A percentile compares a stretch with the other conserved stretches of the same genome.
Evolutionary conservation across 2,329 filamentous ascomycete genomes (phyloP).

Genomic region (Aspergillus brasiliensis): DNA sequence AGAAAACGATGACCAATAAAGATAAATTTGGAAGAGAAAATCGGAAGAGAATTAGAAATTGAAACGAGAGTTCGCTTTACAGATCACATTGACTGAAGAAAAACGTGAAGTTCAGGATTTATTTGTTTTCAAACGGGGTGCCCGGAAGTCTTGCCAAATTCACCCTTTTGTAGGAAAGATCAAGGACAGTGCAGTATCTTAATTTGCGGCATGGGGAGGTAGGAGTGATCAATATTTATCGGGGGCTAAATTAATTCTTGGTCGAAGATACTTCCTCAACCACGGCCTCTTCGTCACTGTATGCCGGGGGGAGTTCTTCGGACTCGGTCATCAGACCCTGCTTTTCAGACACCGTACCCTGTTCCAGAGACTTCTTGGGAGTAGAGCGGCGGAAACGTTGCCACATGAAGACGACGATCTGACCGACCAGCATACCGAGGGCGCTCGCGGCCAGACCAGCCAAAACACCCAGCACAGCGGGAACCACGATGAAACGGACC

Average conservation of each 20-base stretch:
- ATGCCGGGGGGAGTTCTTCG: slow-evolving; percentile 40
- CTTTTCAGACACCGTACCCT: slow-evolving; percentile 46
- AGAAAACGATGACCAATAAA: neutral
- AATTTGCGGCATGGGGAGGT: neutral
- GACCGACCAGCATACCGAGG: slow-evolving; percentile 52
- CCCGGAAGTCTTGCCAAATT: neutral
- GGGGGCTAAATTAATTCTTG: slow-evolving; percentile 31
- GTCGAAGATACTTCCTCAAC: slow-evolving; percentile 27
- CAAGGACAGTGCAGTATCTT: neutral
- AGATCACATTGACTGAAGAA: neutral
- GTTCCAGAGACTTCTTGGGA: slow-evolving; percentile 33
- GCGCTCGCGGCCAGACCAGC: slow-evolving; percentile 49
- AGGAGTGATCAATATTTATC: neutral
- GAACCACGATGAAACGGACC: slow-evolving; percentile 49
- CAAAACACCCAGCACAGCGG: slow-evolving; percentile 48
- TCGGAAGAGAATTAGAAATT: neutral
- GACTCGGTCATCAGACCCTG: slow-evolving; percentile 41
- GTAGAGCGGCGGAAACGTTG: slow-evolving; percentile 40
- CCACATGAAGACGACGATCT: slow-evolving; percentile 50
- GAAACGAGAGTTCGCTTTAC: neutral
- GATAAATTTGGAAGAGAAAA: neutral
- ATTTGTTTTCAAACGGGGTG: neutral
- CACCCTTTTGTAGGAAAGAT: neutral
- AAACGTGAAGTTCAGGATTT: neutral
- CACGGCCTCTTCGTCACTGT: slow-evolving; percentile 35